Base-by-base conservation (phyloP, 2,329 filamentous ascomycete genomes). In the Beauveria pseudobassiana region DNA sequence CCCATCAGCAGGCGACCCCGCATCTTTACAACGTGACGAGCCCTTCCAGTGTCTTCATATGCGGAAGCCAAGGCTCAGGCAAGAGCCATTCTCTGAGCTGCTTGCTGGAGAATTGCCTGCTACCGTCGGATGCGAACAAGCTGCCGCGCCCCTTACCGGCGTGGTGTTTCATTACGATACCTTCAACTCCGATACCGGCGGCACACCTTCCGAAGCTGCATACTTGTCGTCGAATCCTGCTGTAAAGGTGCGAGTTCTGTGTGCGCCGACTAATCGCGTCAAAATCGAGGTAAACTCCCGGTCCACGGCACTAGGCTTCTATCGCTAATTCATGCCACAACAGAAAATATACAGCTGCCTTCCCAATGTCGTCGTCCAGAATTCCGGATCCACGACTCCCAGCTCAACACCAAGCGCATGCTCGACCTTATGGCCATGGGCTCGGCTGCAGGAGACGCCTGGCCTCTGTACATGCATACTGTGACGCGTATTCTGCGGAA, bases 141-240 rank as follows among this genome's bases (percentile, higher is more conserved):
- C 73, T 87, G 1, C 75, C 77, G 0, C 73, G 73, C 0, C 84
- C 0, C 72, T 88, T 0, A 82, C 84, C 0, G 85, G 82, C 0
- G 72, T 89, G 0, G 80, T 89, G 0, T 88, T 89, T 54, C 85
- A 89, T 64, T 89, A 86, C 62, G 84, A 87, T 64, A 78, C 77
- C 0, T 84, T 82, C 63, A 76, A 77, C 12, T 81, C 77, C 0
- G 78, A 81, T 49, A 67, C 69, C 0, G 72, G 76, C 1, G 80
- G 80, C 14, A 75, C 74, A 0, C 79, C 84, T 1, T 87, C 85
- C 61, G 86, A 89, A 68, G 85, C 81, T 0, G 83, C 85, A 0
- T 84, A 79, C 64, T 70, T 89, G 3, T 75, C 79, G 0, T 78
- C 78, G 0, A 66, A 76, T 26, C 61, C 65, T 0, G 69, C 73